Evolutionary conservation across 2,329 filamentous ascomycete genomes (phyloP).

Genomic region (Arthrobotrys pseudoclavata): DNA sequence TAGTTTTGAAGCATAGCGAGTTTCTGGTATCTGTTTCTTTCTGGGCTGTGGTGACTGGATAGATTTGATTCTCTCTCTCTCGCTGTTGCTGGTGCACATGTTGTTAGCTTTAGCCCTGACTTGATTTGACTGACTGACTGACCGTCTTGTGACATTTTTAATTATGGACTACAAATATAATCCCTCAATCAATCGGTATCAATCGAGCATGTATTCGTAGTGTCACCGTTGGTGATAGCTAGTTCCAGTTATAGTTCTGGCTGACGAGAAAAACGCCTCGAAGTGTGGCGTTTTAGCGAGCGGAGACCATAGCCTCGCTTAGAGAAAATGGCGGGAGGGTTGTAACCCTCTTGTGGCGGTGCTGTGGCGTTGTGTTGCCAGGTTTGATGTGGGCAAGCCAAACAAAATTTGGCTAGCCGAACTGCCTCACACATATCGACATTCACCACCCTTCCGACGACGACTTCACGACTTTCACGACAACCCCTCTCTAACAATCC

Average conservation of each 20-base stretch:
- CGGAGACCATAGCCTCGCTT: neutral
- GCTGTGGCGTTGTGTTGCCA: constrained; percentile 13
- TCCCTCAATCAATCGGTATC: too few relatives aligned
- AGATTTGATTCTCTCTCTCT: constrained; percentile 14
- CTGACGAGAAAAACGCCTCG: neutral
- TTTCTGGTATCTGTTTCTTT: constrained; percentile 2
- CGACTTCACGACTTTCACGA: constrained; percentile 59
- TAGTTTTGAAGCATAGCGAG: constrained; percentile 14
- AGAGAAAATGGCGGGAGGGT: constrained; percentile 10
- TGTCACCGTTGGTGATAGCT: too few relatives aligned
- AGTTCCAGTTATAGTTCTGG: too few relatives aligned
- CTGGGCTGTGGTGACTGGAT: neutral
- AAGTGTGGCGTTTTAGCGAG: neutral
- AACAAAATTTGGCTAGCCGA: constrained; percentile 46
- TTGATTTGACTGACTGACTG: neutral
- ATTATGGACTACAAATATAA: neutral
- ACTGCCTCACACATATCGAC: constrained; percentile 31
- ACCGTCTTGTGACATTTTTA: neutral
- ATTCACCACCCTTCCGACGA: constrained; percentile 51
- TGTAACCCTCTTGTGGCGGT: constrained; percentile 44
- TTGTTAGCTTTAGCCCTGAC: neutral
- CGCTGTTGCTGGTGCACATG: constrained; percentile 15
- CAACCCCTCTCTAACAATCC: constrained; percentile 30
- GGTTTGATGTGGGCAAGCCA: constrained; percentile 49
- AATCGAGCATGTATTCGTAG: neutral